phyloP scores from a whole-genome alignment of 208 protist genomes.

The Leishmania gerbilli region DNA sequence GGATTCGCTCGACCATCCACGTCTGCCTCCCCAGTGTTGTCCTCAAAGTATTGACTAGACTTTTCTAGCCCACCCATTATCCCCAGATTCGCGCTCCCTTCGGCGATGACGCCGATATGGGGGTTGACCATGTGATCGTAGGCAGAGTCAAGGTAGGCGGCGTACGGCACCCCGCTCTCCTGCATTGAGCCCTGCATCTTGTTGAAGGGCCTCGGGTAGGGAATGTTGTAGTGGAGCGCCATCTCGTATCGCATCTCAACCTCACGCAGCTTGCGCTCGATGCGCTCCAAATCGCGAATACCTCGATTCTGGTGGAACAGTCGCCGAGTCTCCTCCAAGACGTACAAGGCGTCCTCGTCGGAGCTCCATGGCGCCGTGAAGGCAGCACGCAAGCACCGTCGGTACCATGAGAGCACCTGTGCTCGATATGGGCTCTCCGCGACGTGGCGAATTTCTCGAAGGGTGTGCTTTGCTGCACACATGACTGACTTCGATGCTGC shows the following conservation, averaged over 20 bases:
- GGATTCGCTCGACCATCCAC: constrained; percentile 38
- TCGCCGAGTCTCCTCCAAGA: constrained; percentile 77
- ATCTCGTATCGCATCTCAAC: constrained; percentile 91
- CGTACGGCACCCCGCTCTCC: constrained; percentile 81
- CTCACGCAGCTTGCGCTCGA: constrained; percentile 85
- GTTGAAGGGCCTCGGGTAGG: constrained; percentile 83
- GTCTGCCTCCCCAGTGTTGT: constrained; percentile 45
- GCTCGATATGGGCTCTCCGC: constrained; percentile 60
- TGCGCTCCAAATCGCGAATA: constrained; percentile 58
- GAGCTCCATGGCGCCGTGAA: constrained; percentile 82
- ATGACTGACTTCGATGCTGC: neutral
- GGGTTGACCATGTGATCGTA: constrained; percentile 83
- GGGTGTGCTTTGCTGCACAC: neutral
- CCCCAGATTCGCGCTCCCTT: constrained; percentile 75
- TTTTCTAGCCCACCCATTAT: constrained; percentile 57
- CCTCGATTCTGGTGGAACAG: constrained; percentile 73
- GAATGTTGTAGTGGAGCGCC: constrained; percentile 84
- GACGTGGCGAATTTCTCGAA: constrained; percentile 26
- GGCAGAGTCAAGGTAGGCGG: constrained; percentile 82
- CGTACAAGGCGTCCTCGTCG: constrained; percentile 87
- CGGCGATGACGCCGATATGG: constrained; percentile 55
- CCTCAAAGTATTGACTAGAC: constrained; percentile 53
- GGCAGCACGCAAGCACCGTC: constrained; percentile 76
- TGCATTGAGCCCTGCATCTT: constrained; percentile 81
- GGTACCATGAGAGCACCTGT: constrained; percentile 84